phyloP scores from a whole-genome alignment of 2,329 filamentous ascomycete genomes.

The Ascocoryne sarcoides region DNA sequence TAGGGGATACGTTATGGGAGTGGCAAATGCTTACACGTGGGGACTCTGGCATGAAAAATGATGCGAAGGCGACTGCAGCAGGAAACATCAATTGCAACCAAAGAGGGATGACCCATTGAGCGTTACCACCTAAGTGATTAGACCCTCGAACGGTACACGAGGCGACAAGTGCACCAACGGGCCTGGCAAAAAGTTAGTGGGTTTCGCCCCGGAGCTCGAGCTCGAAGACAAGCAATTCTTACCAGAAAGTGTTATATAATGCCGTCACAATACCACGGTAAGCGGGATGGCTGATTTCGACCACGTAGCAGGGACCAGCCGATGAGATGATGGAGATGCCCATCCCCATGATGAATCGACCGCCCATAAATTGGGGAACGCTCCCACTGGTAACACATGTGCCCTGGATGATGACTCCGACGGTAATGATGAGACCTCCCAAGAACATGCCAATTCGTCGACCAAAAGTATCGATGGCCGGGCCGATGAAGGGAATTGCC shows the following conservation, averaged over 20 bases:
- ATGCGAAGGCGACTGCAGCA: conserved; percentile 36
- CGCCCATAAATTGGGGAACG: conserved; percentile 38
- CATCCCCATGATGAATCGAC: conserved; percentile 52
- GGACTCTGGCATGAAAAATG: conserved; percentile 40
- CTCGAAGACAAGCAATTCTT: not conserved
- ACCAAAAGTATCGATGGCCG: conserved; percentile 38
- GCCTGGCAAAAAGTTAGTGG: conserved; percentile 28
- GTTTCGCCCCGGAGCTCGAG: too few relatives aligned
- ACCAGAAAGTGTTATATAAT: conserved; percentile 26
- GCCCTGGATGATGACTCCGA: conserved; percentile 38
- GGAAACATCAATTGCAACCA: conserved; percentile 45
- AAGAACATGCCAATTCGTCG: conserved; percentile 38
- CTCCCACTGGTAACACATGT: conserved; percentile 22
- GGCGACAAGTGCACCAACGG: conserved; percentile 44
- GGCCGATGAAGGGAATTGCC: conserved; percentile 39
- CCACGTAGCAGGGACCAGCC: conserved; percentile 38
- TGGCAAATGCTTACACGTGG: conserved; percentile 25
- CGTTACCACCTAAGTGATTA: conserved; percentile 30
- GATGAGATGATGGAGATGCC: conserved; percentile 37
- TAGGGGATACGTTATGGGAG: too few relatives aligned
- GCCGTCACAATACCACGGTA: conserved; percentile 34
- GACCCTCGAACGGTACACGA: conserved; percentile 43
- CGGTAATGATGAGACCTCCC: conserved; percentile 33
- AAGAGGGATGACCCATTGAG: conserved; percentile 40
- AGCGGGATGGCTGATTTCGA: conserved; percentile 37